Base-by-base conservation (phyloP, 2,329 filamentous ascomycete genomes). In the Aspergillus udagawae region DNA sequence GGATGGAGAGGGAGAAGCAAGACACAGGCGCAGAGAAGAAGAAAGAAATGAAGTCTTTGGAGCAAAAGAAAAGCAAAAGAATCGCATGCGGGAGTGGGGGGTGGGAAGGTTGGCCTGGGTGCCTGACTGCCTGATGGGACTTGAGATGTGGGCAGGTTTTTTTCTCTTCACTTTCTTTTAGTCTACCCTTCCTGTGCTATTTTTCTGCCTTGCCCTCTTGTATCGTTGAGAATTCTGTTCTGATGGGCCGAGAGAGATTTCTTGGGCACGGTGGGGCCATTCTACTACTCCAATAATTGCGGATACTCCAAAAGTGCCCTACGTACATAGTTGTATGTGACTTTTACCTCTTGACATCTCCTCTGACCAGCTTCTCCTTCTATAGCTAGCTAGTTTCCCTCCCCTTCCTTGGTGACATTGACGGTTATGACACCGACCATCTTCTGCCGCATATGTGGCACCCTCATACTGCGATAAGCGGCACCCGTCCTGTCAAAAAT, bases 11-110 rank as follows among this genome's bases (percentile, higher is more conserved):
- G 64, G 58, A 63, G 51, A 58, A 54, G 52, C 58, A 52, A 65
- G 61, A 52, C 60, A 54, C 63, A 65, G 60, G 64, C 62, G 65
- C 64, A 60, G 65, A 61, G 64, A 62, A 63, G 20, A 27, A 57
- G 44, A 49, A 59, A 35, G 48, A 59, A 47, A 52, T 44, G 55
- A 52, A 52, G 54, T 54, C 32, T 28, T 25, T 23, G 51, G 51
- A 44, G 45, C 35, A 54, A 49, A 55, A 55, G 49, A 42, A 64
- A 56, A 55, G 50, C 54, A 55, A 41, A 57, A 53, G 52, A 64
- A 63, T 55, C 56, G 60, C 59, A 61, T 63, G 58, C 58, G 52
- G 58, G 38, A 59, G 62, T 60, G 63, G 63, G 63, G 63, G 59
- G 2, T 14, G 14, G 42, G 23, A 21, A 21, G 2, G 23, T 5